phyloP scores from a whole-genome alignment of 176 grass and related monocot species.

The Rhynchospora pubera region DNA sequence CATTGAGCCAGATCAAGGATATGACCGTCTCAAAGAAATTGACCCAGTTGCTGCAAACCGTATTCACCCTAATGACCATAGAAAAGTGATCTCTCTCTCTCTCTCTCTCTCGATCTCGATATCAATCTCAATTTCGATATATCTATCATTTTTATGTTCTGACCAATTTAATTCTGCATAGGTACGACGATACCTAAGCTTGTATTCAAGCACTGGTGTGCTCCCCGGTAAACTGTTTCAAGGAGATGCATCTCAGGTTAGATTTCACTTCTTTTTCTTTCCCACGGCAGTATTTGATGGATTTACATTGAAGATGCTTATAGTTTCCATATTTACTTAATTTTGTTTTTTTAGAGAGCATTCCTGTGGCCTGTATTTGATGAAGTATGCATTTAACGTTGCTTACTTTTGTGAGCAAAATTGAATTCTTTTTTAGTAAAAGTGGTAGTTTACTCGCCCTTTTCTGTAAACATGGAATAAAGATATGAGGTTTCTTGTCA shows the following conservation, averaged over 20 bases:
- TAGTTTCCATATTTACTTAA: neutral
- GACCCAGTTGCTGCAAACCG: slow-evolving; percentile 62
- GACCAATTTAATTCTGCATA: slow-evolving; percentile 27
- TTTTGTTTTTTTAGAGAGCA: too few species aligned
- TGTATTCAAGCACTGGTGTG: slow-evolving; percentile 56
- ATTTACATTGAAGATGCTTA: neutral
- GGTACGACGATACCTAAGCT: slow-evolving; percentile 73
- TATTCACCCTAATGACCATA: slow-evolving; percentile 83
- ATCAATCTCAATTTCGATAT: neutral
- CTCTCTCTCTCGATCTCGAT: slow-evolving; percentile 7
- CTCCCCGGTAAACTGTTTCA: slow-evolving; percentile 76
- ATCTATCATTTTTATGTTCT: neutral
- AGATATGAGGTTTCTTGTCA: neutral
- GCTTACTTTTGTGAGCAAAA: neutral
- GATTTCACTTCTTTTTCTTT: neutral
- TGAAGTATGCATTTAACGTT: neutral
- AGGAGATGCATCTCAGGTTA: slow-evolving; percentile 62
- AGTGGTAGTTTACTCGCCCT: neutral
- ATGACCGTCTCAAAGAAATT: slow-evolving; percentile 57
- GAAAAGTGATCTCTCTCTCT: slow-evolving; percentile 48
- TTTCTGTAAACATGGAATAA: neutral
- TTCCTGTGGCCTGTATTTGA: too few species aligned
- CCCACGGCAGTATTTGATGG: neutral
- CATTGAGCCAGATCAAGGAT: slow-evolving; percentile 1
- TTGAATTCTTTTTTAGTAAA: neutral